Evolutionary conservation across 2,329 filamentous ascomycete genomes (phyloP).

Genomic region (Cladophialophora immunda): DNA sequence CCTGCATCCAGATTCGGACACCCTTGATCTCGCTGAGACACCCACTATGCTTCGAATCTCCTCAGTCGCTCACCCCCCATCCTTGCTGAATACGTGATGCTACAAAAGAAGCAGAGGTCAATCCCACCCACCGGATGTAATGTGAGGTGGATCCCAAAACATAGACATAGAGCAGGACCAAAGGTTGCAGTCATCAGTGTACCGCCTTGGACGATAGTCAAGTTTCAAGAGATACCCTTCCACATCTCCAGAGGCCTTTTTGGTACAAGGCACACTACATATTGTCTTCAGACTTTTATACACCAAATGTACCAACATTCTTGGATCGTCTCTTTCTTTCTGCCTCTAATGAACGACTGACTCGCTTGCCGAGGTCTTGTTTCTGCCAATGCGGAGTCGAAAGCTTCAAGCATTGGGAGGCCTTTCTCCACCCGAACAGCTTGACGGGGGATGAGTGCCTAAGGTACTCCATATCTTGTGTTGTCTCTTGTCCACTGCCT

Average conservation of each 20-base stretch:
- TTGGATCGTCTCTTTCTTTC: background rate
- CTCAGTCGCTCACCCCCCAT: background rate
- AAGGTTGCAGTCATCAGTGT: background rate
- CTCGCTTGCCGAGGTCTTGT: constrained; percentile 11
- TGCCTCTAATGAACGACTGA: background rate
- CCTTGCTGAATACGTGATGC: background rate
- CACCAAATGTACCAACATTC: background rate
- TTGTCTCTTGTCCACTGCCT: background rate
- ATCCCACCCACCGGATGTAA: background rate
- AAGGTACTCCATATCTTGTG: background rate
- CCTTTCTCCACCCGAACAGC: background rate
- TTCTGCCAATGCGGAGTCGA: background rate
- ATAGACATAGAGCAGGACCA: constrained; percentile 1
- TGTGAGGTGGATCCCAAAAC: constrained; percentile 4
- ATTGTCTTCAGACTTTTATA: background rate
- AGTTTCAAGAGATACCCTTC: background rate
- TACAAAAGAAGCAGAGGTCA: background rate
- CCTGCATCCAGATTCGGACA: background rate
- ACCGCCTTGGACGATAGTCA: background rate
- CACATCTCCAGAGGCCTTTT: background rate
- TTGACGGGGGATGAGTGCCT: background rate
- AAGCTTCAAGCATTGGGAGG: background rate
- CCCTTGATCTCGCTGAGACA: background rate
- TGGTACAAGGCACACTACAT: background rate
- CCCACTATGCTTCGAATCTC: background rate